Evolutionary conservation across 306 rosid genomes (phyloP), one percentile per base, ranked within the genome.

Genomic region (Pyrus bretschneideri): DNA sequence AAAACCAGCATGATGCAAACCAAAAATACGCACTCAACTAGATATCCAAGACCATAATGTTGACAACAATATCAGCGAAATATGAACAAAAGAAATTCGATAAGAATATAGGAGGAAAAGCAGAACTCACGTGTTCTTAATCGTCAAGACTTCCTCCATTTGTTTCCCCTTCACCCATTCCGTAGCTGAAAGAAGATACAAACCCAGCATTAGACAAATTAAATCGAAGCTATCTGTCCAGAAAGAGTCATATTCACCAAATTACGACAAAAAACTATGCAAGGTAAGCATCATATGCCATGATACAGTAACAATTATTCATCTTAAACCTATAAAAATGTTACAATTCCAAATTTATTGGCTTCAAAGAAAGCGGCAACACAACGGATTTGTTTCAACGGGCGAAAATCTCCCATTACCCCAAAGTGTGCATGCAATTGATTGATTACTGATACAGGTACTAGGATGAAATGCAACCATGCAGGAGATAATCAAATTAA

Each of bases 81-180:
- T 19, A 30, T 58, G 22, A 61, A 30, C 60, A 27, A 23, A 55
- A 49, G 23, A 44, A 27, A 44, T 2, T 18, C 46, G 4, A 76
- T 38, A 78, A 21, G 17, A 25, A 3, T 5, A 44, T 3, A 10
- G 15, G 22, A 30, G n/a, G 51, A n/a, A 14, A 13, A 3, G 3
- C 38, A 77, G 59, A 76, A 76, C 93, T 78, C 69, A 88, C 98
- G 98, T 81, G 83, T 91, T 93, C 71, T 87, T 91, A 10, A 93
- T 91, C 6, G 96, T 52, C 29, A 93, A 59, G 71, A 90, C 96
- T 75, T 93, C 97, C 76, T 93, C 97, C 98, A 87, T 88, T 14
- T 87, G 92, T 79, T 79, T 91, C 62, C 97, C 97, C 83, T 93
- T 93, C 23, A 91, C 96, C 98, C 96, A 91, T 73, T 93, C 98